Percentiles rank a stretch among this genome's conserved stretches.
These are phyloP conservation scores for Chrysosporium keratinophilum DNA, from an alignment of 2,329 filamentous ascomycete genomes.

Conservation along the genomic window DNA sequence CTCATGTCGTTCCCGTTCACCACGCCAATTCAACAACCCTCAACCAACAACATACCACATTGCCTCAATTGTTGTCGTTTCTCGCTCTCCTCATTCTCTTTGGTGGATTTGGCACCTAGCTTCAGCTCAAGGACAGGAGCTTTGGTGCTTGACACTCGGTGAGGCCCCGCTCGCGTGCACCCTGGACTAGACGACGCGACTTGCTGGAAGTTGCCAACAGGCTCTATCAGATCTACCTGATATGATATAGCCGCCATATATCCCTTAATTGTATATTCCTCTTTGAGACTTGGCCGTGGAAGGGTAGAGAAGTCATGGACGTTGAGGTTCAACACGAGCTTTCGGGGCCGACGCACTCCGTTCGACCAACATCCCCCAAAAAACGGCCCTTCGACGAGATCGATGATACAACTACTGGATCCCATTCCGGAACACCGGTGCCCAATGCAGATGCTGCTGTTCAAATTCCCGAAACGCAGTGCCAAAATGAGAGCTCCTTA, in stretches of 20 bases:
- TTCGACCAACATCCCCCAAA: conserved; percentile 17
- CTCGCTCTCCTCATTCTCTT: too few species aligned
- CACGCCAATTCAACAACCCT: not conserved
- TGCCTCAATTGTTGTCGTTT: too few species aligned
- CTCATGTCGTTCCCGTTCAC: too few species aligned
- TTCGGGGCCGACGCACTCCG: not conserved
- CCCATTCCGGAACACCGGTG: not conserved
- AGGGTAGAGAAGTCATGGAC: conserved; percentile 2
- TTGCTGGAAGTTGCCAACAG: not conserved
- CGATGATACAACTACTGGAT: conserved; percentile 8
- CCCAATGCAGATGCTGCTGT: not conserved
- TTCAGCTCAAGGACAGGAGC: too few species aligned
- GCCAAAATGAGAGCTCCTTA: too few species aligned
- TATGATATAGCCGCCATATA: not conserved
- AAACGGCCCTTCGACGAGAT: conserved; percentile 27
- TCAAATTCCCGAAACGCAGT: too few species aligned
- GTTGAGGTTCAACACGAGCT: conserved; percentile 11
- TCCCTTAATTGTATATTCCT: not conserved
- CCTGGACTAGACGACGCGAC: not conserved
- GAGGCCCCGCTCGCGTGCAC: not conserved
- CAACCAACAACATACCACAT: too few species aligned
- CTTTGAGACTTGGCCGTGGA: not conserved
- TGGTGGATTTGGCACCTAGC: too few species aligned
- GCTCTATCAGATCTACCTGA: not conserved
- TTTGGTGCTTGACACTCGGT: too few species aligned